Base-by-base conservation (phyloP, 179 eudicot species). In the Carnegiea gigantea region DNA sequence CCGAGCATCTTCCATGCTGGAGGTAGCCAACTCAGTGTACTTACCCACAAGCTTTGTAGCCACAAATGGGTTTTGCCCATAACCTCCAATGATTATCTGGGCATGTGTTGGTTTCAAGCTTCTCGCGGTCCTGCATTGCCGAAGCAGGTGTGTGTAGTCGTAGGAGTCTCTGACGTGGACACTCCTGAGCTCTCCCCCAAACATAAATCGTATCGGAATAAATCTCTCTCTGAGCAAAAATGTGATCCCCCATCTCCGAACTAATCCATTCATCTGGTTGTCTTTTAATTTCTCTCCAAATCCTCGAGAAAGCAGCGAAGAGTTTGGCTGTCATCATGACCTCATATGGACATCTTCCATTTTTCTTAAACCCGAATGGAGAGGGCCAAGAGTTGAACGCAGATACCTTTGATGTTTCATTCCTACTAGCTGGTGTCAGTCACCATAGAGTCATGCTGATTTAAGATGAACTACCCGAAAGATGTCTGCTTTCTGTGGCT, bases 71-170 rank as follows among this genome's bases (percentile, higher is more conserved):
- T 86, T 80, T 59, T 75, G 80, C 40, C 65, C 84, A 70, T 67
- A 83, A 64, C 85, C 88, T 79, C 79, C 82, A 49, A 57, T 65
- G 51, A 86, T 73, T n/a, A 86, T 83, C 78, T 86, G 85, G 76
- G 84, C 82, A 78, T 86, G 86, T 11, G 80, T 75, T 70, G 73
- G 15, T 77, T 78, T 82, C 81, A 82, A 72, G 11, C 15, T 46
- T 20, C 20, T 77, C 1, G n/a, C 13, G 44, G 15, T 72, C 7
- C 49, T 71, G 51, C 77, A 82, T 28, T 71, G 77, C 20, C 77
- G 53, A 8, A 82, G 77, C 73, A 82, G 23, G 38, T 82, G 78
- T 38, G 72, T 77, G 64, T 77, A 82, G 14, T 82, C 84, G 10
- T 70, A 68, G 12, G 77, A 77, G 73, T 82, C 81, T 49, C 73